Evolutionary conservation across 1,284 basidiomycete genomes (phyloP).

Genomic region (Sporisorium exsertum): DNA sequence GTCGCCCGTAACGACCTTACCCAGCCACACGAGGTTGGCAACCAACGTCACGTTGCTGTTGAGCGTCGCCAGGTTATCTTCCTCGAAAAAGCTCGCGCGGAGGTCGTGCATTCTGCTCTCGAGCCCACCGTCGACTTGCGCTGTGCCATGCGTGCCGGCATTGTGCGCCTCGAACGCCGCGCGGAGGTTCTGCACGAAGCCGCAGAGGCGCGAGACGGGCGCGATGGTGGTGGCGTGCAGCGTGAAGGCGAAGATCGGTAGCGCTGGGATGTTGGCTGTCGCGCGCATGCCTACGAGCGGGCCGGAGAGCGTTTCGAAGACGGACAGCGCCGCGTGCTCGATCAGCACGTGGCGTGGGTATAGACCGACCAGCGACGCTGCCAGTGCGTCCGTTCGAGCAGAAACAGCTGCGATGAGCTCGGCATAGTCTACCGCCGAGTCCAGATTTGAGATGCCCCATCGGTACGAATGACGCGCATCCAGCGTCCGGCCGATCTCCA

Average conservation of each 20-base stretch:
- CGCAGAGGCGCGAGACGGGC: slow-evolving; percentile 48
- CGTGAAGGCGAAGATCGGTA: slow-evolving; percentile 33
- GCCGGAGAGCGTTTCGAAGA: slow-evolving; percentile 37
- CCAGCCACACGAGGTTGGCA: slow-evolving; percentile 46
- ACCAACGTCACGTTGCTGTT: slow-evolving; percentile 46
- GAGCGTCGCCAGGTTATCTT: slow-evolving; percentile 33
- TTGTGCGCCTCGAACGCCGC: slow-evolving; percentile 35
- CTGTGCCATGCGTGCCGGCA: background rate
- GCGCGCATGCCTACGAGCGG: slow-evolving; percentile 27
- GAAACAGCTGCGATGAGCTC: slow-evolving; percentile 26
- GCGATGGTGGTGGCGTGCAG: slow-evolving; percentile 40
- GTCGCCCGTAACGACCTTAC: slow-evolving; percentile 22
- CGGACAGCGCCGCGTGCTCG: slow-evolving; percentile 35
- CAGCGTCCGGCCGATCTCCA: slow-evolving; percentile 24
- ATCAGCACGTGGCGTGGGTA: slow-evolving; percentile 32
- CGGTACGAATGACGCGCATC: slow-evolving; percentile 31
- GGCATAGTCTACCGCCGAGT: slow-evolving; percentile 31
- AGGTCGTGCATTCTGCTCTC: slow-evolving; percentile 16
- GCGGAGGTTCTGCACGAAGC: slow-evolving; percentile 40
- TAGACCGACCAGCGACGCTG: slow-evolving; percentile 22
- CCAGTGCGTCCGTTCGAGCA: slow-evolving; percentile 20
- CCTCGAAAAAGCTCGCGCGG: slow-evolving; percentile 27
- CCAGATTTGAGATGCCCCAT: slow-evolving; percentile 44
- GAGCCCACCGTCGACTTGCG: slow-evolving; percentile 15
- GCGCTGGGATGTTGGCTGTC: slow-evolving; percentile 11